A percentile compares a stretch with the other conserved stretches of the same genome.
Evolutionary conservation across 1,284 basidiomycete species (phyloP).

Genomic region (Ustanciosporium gigantosporum): DNA sequence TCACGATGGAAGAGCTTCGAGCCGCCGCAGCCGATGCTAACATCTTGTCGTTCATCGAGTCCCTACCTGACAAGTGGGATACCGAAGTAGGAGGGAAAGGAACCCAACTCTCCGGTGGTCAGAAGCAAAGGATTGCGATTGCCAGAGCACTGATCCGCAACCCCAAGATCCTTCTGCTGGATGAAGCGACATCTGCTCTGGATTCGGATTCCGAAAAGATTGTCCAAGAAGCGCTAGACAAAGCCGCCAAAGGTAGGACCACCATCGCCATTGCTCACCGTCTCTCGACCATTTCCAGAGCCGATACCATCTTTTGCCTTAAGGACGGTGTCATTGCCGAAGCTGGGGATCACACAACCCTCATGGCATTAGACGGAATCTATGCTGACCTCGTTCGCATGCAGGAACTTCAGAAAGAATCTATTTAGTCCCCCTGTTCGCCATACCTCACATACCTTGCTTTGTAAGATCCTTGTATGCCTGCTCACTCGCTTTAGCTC

Average conservation of each 20-base stretch:
- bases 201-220: conserved; percentile 72
- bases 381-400: conserved; percentile 53
- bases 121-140: conserved; percentile 59
- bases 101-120: conserved; percentile 50
- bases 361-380: conserved; percentile 64
- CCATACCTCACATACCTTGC: no score
- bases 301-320: conserved; percentile 82
- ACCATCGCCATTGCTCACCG: conserved; percentile 64
- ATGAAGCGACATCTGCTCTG: conserved; percentile 80
- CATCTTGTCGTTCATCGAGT: conserved; percentile 55
- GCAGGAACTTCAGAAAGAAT: conserved; percentile 47
- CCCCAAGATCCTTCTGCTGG: conserved; percentile 55
- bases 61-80: conserved; percentile 55
- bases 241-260: conserved; percentile 49
- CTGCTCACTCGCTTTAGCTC: no score
- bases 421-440: not conserved
- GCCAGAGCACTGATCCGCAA: conserved; percentile 58
- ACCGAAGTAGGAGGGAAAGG: conserved; percentile 58
- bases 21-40: conserved; percentile 64
- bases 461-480: no score
- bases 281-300: conserved; percentile 66
- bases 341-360: conserved; percentile 77
- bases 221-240: conserved; percentile 57
- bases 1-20: conserved; percentile 62
- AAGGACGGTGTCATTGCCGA: conserved; percentile 81